Evolutionary conservation across 2,329 filamentous ascomycete genomes (phyloP).

Genomic region (Phyllosticta ampelicida): DNA sequence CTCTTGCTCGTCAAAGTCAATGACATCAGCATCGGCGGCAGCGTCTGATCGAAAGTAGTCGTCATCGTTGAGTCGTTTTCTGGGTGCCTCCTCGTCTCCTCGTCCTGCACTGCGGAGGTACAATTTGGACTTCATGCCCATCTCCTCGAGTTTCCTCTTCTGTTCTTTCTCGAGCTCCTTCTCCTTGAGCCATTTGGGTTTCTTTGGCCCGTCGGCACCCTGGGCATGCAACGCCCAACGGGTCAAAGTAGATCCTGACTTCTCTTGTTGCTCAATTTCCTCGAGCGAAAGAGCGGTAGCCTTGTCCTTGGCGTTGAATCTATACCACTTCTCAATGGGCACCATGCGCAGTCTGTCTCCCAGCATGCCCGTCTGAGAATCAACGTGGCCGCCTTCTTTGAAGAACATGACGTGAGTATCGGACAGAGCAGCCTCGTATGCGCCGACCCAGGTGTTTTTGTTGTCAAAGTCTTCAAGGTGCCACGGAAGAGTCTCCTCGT

Average conservation of each 20-base stretch:
- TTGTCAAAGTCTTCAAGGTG: constrained; percentile 94
- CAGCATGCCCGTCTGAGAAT: not conserved
- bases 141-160: constrained; percentile 13
- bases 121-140: constrained; percentile 12
- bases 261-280: constrained; percentile 7
- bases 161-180: constrained; percentile 39
- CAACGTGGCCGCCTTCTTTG: constrained; percentile 44
- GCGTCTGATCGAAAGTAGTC: constrained; percentile 31
- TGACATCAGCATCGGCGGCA: constrained; percentile 51
- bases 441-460: constrained; percentile 87
- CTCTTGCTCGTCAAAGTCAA: constrained; percentile 56
- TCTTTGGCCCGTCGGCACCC: constrained; percentile 61
- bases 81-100: constrained; percentile 28
- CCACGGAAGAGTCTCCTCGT: constrained; percentile 94
- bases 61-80: constrained; percentile 30
- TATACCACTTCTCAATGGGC: constrained; percentile 93
- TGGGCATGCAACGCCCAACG: constrained; percentile 57
- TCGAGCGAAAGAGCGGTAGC: constrained; percentile 46
- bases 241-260: not conserved
- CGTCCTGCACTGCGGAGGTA: constrained; percentile 11
- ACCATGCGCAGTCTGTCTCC: constrained; percentile 60
- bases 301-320: constrained; percentile 64
- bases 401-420: constrained; percentile 70
- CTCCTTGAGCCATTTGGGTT: constrained; percentile 47
- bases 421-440: constrained; percentile 80